Conservation (phyloP, 306 rosid genomes). For the Cucurbita ficifolia region DNA sequence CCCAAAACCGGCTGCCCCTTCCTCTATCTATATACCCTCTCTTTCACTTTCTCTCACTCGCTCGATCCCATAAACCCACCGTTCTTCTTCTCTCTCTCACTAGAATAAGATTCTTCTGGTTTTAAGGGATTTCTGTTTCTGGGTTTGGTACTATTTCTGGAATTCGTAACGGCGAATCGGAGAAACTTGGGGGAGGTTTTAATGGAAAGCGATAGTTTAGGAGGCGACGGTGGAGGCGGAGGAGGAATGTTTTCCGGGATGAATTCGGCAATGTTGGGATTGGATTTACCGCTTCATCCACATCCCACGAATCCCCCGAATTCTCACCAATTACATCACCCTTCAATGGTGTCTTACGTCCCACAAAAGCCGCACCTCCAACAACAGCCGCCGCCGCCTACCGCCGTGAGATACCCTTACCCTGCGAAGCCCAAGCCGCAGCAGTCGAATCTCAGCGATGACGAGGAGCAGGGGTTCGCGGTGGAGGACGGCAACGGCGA, state of each 20-base stretch:
- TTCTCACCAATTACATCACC: conserved; percentile 30
- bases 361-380: conserved; percentile 39
- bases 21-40: background rate
- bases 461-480: conserved; percentile 42
- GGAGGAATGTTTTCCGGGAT: conserved; percentile 33
- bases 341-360: conserved; percentile 33
- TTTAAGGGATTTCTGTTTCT: background rate
- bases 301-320: conserved; percentile 28
- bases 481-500: conserved; percentile 36
- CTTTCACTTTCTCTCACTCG: background rate
- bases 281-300: conserved; percentile 45
- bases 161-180: background rate
- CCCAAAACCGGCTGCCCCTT: conserved; percentile 39
- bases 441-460: conserved; percentile 40
- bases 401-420: conserved; percentile 24
- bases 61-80: background rate
- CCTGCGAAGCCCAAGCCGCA: conserved; percentile 25
- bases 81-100: background rate
- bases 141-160: background rate
- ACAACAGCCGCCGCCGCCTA: conserved; percentile 19
- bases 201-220: conserved; percentile 47
- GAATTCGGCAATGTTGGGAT: conserved; percentile 38
- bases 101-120: background rate
- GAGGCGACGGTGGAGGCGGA: background rate
- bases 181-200: background rate